Evolutionary conservation across 1,284 basidiomycete genomes (phyloP), one percentile per base, ranked within the genome.

Genomic region (Vanrija sp.): DNA sequence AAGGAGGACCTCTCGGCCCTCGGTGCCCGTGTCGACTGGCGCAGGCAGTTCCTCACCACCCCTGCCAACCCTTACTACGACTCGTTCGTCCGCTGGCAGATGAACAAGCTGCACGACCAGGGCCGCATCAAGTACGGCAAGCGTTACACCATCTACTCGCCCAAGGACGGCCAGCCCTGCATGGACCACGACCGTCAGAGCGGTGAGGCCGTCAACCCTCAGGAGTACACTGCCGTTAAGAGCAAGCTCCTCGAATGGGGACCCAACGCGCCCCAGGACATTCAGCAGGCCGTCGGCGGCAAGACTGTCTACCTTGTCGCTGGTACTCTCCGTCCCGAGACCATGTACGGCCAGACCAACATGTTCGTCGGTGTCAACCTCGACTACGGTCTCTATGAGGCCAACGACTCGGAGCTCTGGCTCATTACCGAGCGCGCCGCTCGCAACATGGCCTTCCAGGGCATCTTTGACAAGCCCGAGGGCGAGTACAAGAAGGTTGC

Each of bases 151-250:
- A 92, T 99, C 73, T 98, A 96, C 82, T 95, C 91, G 66, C 92
- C 92, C n/a, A 98, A 98, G 77, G 96, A 99, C 69, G 93, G 92
- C 9, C 96, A 98, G 74, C 95, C 96, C 1, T 98, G 96, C 75
- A 98, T 99, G 96, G 96, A 99, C 79, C 96, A 99, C 80, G 96
- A 99, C 76, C 89, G 96, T 61, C 84, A 86, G 54, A 91, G 92
- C 62, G 96, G 96, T 47, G 96, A 99, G 78, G 94, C 89, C 51
- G 80, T 96, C 55, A 91, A 91, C 16, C 95, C 96, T 7, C 93
- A 96, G 71, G 95, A 98, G 75, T 98, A 98, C 79, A 93, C 95
- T 15, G 89, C 83, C 18, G 80, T 98, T 74, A 98, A 97, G 81
- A 93, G 98, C 90, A 85, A 91, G 76, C 91, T 98, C 3, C 79